Percentiles rank a stretch among this genome's conserved stretches.
These are phyloP conservation scores for Wickerhamiella alocasiicola DNA, from an alignment of 805 yeast genomes.

Conservation along the genomic window DNA sequence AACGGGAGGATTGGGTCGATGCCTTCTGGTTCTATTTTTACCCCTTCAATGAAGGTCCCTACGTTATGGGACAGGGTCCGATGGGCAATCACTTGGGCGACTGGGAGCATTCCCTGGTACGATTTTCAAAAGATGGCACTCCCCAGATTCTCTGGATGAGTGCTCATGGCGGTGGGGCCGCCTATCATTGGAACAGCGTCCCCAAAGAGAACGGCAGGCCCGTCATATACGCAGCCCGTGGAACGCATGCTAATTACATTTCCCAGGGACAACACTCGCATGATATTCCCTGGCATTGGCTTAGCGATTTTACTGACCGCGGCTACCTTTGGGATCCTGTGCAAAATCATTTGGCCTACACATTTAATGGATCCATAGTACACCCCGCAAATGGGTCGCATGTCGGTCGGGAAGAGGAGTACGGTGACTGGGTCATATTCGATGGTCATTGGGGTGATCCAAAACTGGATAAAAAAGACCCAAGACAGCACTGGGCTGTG, in stretches of 20 bases:
- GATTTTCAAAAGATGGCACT: constrained; percentile 58
- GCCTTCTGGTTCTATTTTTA: constrained; percentile 95
- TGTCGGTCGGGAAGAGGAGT: constrained; percentile 39
- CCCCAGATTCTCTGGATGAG: constrained; percentile 91
- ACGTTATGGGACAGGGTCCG: constrained; percentile 95
- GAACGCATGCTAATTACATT: constrained; percentile 95
- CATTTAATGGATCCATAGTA: constrained; percentile 49
- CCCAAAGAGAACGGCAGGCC: constrained; percentile 39
- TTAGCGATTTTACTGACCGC: constrained; percentile 86
- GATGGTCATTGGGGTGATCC: constrained; percentile 88
- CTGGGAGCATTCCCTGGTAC: constrained; percentile 90
- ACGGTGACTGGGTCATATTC: constrained; percentile 69
- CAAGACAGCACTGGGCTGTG: constrained; percentile 75
- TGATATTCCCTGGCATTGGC: constrained; percentile 82
- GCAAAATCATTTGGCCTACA: constrained; percentile 67
- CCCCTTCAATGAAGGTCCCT: constrained; percentile 89
- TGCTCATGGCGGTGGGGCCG: constrained; percentile 96
- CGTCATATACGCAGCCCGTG: constrained; percentile 77
- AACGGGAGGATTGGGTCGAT: constrained; percentile 89
- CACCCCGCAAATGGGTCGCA: constrained; percentile 32
- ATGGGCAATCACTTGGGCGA: constrained; percentile 96
- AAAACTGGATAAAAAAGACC: constrained; percentile 50
- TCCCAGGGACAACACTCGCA: constrained; percentile 94
- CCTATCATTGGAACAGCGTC: constrained; percentile 62
- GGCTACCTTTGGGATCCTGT: constrained; percentile 95